Evolutionary conservation across 306 rosid genomes (phyloP).

Genomic region (Cicer cuneatum): DNA sequence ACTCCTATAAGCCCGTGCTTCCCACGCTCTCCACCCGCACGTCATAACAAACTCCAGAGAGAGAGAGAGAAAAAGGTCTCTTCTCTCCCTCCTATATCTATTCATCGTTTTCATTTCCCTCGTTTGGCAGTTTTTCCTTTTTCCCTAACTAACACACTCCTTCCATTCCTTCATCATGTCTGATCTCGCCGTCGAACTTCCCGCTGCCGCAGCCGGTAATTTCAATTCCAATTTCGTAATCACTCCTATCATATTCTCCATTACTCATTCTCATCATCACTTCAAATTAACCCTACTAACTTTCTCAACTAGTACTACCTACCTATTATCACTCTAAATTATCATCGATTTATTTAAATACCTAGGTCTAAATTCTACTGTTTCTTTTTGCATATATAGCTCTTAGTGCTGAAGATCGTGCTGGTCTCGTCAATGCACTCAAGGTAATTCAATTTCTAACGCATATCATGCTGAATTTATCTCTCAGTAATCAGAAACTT

Average conservation of each 20-base stretch:
- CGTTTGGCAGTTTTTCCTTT: not conserved
- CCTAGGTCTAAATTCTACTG: conserved; percentile 32
- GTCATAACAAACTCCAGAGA: not conserved
- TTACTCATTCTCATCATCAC: not conserved
- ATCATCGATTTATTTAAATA: not conserved
- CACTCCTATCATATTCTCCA: not conserved
- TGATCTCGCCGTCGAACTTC: conserved; percentile 48
- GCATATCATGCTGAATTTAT: not conserved
- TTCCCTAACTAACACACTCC: not conserved
- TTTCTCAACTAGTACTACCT: not conserved
- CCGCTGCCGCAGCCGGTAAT: conserved; percentile 61
- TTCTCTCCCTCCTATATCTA: not conserved
- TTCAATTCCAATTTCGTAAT: conserved; percentile 9
- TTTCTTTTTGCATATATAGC: conserved; percentile 42
- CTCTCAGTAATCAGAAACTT: conserved; percentile 2
- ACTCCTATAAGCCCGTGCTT: not conserved
- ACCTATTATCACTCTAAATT: not conserved
- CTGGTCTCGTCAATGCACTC: conserved; percentile 57
- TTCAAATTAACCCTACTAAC: not conserved
- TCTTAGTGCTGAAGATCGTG: conserved; percentile 64
- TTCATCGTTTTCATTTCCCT: not conserved
- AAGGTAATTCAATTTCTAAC: conserved; percentile 39
- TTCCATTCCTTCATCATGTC: conserved; percentile 33
- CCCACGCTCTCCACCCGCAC: not conserved
- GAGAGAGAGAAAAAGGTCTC: not conserved